Conservation (phyloP, 139 green algal genomes). For the Desmodesmus armatus region DNA sequence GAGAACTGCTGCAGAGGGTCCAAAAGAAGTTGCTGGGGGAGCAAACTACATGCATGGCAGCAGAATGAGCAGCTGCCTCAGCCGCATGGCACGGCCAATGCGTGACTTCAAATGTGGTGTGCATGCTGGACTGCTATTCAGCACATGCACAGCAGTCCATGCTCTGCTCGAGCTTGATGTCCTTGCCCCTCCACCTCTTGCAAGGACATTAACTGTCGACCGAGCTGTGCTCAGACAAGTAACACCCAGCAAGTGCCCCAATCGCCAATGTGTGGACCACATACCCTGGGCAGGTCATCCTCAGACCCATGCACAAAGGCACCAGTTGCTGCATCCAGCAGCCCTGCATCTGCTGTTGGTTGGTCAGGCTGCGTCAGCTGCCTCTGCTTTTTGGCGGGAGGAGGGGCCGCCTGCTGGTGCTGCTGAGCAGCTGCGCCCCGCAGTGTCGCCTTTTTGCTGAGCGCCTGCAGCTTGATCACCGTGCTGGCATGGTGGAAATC, state of each 20-base stretch:
- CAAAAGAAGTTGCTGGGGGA: neutral
- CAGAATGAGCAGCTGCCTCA: neutral
- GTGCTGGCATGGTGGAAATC: slow-evolving; percentile 28
- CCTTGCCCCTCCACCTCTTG: too few relatives aligned
- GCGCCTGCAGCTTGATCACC: slow-evolving; percentile 19
- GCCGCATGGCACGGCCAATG: neutral
- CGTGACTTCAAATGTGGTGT: neutral
- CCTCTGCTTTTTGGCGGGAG: neutral
- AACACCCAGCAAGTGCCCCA: neutral
- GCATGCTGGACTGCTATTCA: neutral
- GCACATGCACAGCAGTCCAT: neutral
- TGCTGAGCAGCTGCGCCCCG: neutral
- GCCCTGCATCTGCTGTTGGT: neutral
- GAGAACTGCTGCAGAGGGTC: neutral
- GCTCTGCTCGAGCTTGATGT: too few relatives aligned
- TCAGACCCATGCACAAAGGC: slow-evolving; percentile 26
- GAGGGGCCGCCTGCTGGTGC: neutral
- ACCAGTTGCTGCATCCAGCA: slow-evolving; percentile 21
- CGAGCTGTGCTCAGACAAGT: neutral
- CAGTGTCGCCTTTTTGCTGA: slow-evolving; percentile 22
- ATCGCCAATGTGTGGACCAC: too few relatives aligned
- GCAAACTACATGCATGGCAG: neutral
- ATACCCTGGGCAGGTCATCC: slow-evolving; percentile 9
- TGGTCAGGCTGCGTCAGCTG: neutral
- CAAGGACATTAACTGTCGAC: neutral